Evolutionary conservation across 768 basidiomycete species (phyloP), one percentile per base, ranked within the genome.

Genomic region (Flagelloscypha sp.): DNA sequence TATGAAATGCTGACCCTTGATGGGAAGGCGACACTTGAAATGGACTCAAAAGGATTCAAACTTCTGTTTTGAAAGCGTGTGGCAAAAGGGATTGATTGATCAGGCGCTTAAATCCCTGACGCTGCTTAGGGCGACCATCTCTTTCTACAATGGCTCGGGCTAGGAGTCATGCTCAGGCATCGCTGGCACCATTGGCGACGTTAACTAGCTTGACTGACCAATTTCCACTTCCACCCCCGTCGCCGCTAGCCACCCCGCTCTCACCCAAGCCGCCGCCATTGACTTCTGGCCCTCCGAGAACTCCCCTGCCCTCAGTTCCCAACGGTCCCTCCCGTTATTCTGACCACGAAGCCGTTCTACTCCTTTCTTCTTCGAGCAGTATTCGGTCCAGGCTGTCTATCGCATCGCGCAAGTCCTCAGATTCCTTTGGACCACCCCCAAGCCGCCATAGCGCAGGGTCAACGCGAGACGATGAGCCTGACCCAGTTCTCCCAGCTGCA

Each of bases 251-350:
- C 6, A 16, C 36, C 17, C 32, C 37, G 18, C 42, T 22, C 41
- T 25, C 47, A 22, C 19, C 21, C 28, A 74, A 76, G 36, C 79
- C 77, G 0, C 78, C 79, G 0, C 76, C 70, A 0, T 74, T 73
- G 0, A 61, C n/a, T n/a, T n/a, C n/a, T n/a, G n/a, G 57, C 2
- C 80, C 79, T 0, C 80, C 80, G 0, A 55, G 63, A 0, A 46
- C 61, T 0, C 79, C 81, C 0, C 66, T 83, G 3, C 81, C 82
- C 0, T 78, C 82, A 3, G 45, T 83, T 2, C 82, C 82, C 0
- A n/a, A n/a, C n/a, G 78, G 74, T 2, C 74, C 74, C 0, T 76
- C 76, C 2, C 63, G 73, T 13, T 62, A 76, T 17, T 64, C 75
- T 2, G 61, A 66, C 38, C 53, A 66, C 24, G 74, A 70, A 40